Evolutionary conservation across 306 rosid genomes (phyloP).

Genomic region (Sindora glabra): DNA sequence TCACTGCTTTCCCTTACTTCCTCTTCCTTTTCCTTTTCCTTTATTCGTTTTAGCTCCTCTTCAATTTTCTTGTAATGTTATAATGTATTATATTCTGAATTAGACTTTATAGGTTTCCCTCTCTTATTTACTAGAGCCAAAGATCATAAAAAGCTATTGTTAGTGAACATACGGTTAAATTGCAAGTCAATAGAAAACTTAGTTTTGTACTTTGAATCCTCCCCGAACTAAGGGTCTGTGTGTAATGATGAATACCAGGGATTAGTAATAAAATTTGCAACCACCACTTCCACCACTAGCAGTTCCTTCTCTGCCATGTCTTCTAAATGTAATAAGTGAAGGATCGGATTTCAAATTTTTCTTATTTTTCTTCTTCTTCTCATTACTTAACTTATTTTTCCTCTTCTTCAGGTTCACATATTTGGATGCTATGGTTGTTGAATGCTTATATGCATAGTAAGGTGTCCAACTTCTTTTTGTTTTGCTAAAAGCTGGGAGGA

Average conservation of each 20-base stretch:
- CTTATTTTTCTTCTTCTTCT: slow-evolving; percentile 10
- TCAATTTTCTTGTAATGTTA: slow-evolving; percentile 51
- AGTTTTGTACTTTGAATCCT: slow-evolving; percentile 46
- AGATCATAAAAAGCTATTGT: slow-evolving; percentile 45
- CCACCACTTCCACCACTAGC: not conserved
- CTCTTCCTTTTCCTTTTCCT: too few species aligned
- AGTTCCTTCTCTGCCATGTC: not conserved
- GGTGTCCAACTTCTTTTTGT: too few species aligned
- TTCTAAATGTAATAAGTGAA: not conserved
- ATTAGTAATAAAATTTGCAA: slow-evolving; percentile 39
- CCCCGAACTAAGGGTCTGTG: slow-evolving; percentile 79
- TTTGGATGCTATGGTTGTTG: not conserved
- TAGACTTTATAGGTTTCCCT: slow-evolving; percentile 40
- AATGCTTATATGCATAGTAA: not conserved
- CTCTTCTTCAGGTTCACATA: not conserved
- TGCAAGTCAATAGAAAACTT: slow-evolving; percentile 76
- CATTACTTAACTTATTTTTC: too few species aligned
- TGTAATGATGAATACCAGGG: slow-evolving; percentile 52
- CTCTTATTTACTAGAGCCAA: slow-evolving; percentile 76
- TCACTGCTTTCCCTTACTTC: slow-evolving; percentile 15
- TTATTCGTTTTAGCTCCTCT: slow-evolving; percentile 7
- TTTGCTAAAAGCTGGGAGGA: too few species aligned
- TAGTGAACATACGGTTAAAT: slow-evolving; percentile 49
- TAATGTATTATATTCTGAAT: slow-evolving; percentile 18
- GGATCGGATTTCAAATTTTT: slow-evolving; percentile 1